Evolutionary conservation across 208 protist species (phyloP), one percentile per base, ranked within the genome.

Genomic region (Trypanosoma cruzi): DNA sequence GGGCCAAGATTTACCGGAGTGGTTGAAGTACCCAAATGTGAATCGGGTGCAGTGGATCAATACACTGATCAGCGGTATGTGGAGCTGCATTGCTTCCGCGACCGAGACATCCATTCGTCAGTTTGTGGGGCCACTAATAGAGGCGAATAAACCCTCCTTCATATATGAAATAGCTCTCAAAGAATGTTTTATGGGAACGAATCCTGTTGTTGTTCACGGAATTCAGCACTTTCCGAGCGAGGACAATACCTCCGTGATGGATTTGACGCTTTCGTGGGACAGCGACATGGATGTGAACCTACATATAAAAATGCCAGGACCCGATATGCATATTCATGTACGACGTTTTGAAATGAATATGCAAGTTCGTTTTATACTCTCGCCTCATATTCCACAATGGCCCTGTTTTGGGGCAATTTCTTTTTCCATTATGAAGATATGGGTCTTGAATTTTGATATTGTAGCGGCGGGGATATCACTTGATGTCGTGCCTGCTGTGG

Each of bases 11-110:
- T 60, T 93, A 46, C 87, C 87, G 16, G 81, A 88, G 74, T 93
- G 87, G 87, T 73, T 93, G 6, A 80, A 73, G 29, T 84, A 84
- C 48, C 87, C 87, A n/a, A 89, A 76, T 58, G 71, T 72, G 13
- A 86, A 83, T 71, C 79, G 81, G 40, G 87, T 86, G 34, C 77
- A 83, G 73, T 93, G 81, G 81, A 46, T 93, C 28, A 93, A 93
- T 73, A 75, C 72, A 22, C 76, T 82, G 44, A 71, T 93, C 34
- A 62, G 28, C 20, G 67, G 75, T 50, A 57, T 93, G 64, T 93
- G 87, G 87, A 77, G 77, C 6, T 85, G 71, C 37, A 86, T 93
- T 59, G 64, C 75, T 28, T 66, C 49, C 7, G 83, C 87, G 1
- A 85, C 87, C 22, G 81, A 88, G 53, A 80, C 66, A 34, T 80